Evolutionary conservation across 805 yeast genomes (phyloP), one percentile per base, ranked within the genome.

Genomic region (Scheffersomyces spartinae): DNA sequence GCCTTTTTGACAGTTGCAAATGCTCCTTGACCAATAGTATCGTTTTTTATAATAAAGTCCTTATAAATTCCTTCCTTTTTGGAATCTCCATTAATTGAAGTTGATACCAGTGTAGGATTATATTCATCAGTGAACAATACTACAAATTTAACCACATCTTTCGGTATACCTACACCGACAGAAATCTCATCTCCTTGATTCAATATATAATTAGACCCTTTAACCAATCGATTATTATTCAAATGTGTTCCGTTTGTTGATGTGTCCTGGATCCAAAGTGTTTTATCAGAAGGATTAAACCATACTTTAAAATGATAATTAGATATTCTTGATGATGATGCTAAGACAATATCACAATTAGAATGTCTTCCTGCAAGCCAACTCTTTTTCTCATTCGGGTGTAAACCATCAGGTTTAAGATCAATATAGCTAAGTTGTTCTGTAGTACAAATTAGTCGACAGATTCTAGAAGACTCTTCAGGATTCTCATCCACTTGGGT

Each of bases 1-100:
- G 93, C 95, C 45, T 83, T 83, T 38, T 84, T 78, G 15, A 91
- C 98, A 2, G 86, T 80, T 5, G 97, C 97, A 64, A 88, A 88
- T 7, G 97, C 97, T n/a, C 98, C 98, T 40, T 84, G 91, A 1
- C 98, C 98, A 2, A 88, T 81, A 9, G 82, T 75, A 42, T 81
- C 94, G 45, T 78, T 82, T 31, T 77, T 70, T 12, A 88, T 71
- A 9, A 82, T 78, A 49, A 76, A 91, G 41, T 78, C 73, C 31
- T 68, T 70, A 39, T 64, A 63, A 7, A 82, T 73, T 1, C 86
- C 85, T 17, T 68, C 60, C 28, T 60, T 61, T 30, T 38, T 50
- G 25, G 30, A 31, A 24, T 15, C 28, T 32, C n/a, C 12, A 11
- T 42, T 40, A 14, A 40, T 32, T 7, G 43, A 26, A 18, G 33